These are phyloP conservation scores for Synchytrium microbalum DNA, from an alignment of 371 early-diverging fungal species.

Conservation along the genomic window DNA sequence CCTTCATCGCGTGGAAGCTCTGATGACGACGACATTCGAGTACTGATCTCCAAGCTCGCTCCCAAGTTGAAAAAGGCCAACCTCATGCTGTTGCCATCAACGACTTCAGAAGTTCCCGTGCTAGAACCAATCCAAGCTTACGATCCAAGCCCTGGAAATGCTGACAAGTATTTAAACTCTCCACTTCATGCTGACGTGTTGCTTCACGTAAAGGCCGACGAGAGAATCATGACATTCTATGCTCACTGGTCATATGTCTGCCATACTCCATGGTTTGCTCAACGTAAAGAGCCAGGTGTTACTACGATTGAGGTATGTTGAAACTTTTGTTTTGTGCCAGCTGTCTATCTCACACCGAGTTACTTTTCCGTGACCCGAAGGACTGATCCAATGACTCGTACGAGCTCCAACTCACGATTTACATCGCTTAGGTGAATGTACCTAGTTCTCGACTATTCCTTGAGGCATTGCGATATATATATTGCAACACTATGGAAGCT, in stretches of 20 bases:
- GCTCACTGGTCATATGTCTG: neutral
- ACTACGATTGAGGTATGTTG: neutral
- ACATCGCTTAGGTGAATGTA: neutral
- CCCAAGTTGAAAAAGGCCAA: neutral
- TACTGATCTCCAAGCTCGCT: neutral
- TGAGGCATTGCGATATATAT: neutral
- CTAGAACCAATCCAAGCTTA: neutral
- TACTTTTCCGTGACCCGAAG: no score
- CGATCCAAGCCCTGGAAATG: neutral
- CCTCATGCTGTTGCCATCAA: neutral
- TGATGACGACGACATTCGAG: neutral
- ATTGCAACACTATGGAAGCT: neutral
- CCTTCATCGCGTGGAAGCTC: no score
- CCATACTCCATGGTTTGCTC: no score
- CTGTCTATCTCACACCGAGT: no score
- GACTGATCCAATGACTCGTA: no score
- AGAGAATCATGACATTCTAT: neutral
- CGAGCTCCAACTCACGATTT: no score
- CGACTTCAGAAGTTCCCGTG: neutral
- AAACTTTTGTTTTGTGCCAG: no score
- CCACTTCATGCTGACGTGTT: neutral
- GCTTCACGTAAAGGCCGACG: neutral
- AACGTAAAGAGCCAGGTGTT: neutral
- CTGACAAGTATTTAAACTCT: neutral
- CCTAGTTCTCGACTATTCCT: neutral